phyloP scores from a whole-genome alignment of 345 rosid species.

The Gynandropsis gynandra region DNA sequence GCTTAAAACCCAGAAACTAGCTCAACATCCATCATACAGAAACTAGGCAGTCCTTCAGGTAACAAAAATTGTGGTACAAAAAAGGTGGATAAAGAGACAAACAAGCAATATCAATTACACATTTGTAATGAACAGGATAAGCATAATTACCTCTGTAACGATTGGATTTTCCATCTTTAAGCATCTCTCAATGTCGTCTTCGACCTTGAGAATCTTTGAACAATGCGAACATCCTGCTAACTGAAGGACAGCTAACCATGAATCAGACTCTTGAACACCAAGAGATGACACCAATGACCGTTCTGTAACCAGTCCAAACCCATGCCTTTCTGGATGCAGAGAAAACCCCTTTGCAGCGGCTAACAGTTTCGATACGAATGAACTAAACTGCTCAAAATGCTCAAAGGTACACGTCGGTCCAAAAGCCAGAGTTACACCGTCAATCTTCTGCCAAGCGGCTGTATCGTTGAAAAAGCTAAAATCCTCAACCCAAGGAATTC shows the following conservation, averaged over 20 bases:
- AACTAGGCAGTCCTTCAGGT: slow-evolving; percentile 10
- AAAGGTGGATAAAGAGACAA: slow-evolving; percentile 1
- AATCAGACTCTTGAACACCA: slow-evolving; percentile 40
- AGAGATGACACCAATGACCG: slow-evolving; percentile 47
- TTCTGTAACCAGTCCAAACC: slow-evolving; percentile 71
- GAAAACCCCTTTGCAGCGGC: slow-evolving; percentile 53
- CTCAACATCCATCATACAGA: slow-evolving; percentile 2
- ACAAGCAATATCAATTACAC: slow-evolving; percentile 12
- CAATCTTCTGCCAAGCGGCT: slow-evolving; percentile 31
- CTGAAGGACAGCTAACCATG: slow-evolving; percentile 59
- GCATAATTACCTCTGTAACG: slow-evolving; percentile 50
- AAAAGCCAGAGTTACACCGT: slow-evolving; percentile 20
- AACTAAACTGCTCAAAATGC: slow-evolving; percentile 57
- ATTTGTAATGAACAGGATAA: slow-evolving; percentile 6
- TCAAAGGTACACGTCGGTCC: slow-evolving; percentile 48
- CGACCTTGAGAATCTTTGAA: slow-evolving; percentile 55
- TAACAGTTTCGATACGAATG: slow-evolving; percentile 54
- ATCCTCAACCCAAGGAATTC: slow-evolving; percentile 58
- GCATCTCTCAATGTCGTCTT: slow-evolving; percentile 42
- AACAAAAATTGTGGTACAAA: not conserved
- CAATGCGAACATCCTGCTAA: slow-evolving; percentile 68
- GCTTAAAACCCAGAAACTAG: slow-evolving; percentile 12
- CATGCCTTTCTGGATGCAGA: slow-evolving; percentile 56
- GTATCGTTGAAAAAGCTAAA: slow-evolving; percentile 40
- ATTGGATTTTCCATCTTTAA: slow-evolving; percentile 40